Base-by-base conservation (phyloP, 2,329 filamentous ascomycete genomes). In the Neoscytalidium dimidiatum region DNA sequence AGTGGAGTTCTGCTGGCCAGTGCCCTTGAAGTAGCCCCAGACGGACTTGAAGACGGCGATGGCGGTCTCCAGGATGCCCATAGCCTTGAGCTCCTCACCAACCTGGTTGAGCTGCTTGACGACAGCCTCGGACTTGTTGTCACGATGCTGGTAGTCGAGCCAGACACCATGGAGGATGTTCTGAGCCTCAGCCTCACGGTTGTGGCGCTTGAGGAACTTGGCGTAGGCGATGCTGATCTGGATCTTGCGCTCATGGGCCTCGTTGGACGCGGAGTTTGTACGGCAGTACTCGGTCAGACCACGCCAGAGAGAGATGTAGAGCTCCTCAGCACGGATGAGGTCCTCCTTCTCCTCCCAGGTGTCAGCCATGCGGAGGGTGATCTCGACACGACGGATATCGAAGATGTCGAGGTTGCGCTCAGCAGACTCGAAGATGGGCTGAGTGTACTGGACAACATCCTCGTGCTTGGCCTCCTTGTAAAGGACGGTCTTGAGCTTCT, bases 1-100 rank as follows among this genome's bases (percentile, higher is more conserved):
- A 6, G 68, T 69, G 4, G 68, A 71, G 7, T 69, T 72, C 56
- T 68, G 68, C 65, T 72, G 63, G 64, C 71, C 71, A 35, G 62
- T 68, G 28, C 66, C 67, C 66, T 72, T 69, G 51, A 70, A 71
- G 64, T 72, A 68, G 62, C 70, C 69, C 62, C 70, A 72, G n/a
- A 72, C 57, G 44, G 31, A 41, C 63, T 64, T 64, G 43, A 64
- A 64, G 53, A 64, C 63, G 23, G 41, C 44, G 19, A 64, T 60
- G 44, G 63, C 63, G 51, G 63, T 64, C 43, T 64, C 63, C 2
- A 64, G 63, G 43, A 64, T 64, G 14, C 63, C 63, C 63, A 64
- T 64, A 17, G 63, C 52, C 52, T 58, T 58, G 43, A 64, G 63
- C 43, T 64, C 63, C 52, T 64, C 63, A 60, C 63, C 63, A 13